Evolutionary conservation across 176 grass and related monocot genomes (phyloP).

Genomic region (Avena eriantha): DNA sequence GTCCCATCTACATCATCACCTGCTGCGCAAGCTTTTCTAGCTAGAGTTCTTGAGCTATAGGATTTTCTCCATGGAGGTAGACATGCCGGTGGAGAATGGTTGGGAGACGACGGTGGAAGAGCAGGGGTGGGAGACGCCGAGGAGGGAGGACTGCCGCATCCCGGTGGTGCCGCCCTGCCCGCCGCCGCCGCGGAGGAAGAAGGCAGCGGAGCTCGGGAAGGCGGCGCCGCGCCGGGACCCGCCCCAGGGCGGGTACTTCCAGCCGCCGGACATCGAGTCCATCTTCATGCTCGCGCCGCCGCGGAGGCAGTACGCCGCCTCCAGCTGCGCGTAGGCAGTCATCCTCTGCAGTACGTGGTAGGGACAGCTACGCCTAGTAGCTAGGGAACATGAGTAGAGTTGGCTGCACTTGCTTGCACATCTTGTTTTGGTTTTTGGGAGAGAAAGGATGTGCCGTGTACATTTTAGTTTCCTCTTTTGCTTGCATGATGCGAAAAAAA

Average conservation of each 20-base stretch:
- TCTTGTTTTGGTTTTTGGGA: slow-evolving; percentile 20
- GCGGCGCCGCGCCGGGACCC: slow-evolving; percentile 37
- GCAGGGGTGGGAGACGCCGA: slow-evolving; percentile 72
- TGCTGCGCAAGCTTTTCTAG: not conserved
- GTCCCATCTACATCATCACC: too few relatives aligned
- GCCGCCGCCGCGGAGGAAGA: slow-evolving; percentile 59
- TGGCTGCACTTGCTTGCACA: not conserved
- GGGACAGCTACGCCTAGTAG: too few relatives aligned
- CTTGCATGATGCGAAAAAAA: not conserved
- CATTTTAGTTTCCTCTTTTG: not conserved
- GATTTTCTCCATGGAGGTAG: not conserved
- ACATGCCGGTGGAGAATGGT: not conserved
- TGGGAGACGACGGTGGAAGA: not conserved
- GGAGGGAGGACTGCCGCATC: slow-evolving; percentile 70
- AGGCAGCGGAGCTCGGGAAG: not conserved
- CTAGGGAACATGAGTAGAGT: too few relatives aligned
- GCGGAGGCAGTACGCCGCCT: slow-evolving; percentile 45
- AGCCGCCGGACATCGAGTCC: slow-evolving; percentile 83
- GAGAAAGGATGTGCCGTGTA: slow-evolving; percentile 24
- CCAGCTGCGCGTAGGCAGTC: slow-evolving; percentile 28
- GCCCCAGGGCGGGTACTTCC: slow-evolving; percentile 78
- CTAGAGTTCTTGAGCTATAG: too few relatives aligned
- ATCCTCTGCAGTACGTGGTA: not conserved
- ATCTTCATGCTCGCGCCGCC: slow-evolving; percentile 58
- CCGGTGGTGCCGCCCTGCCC: slow-evolving; percentile 59